phyloP scores from a whole-genome alignment of 1,284 basidiomycete genomes.

The Amylostereum chailletii region DNA sequence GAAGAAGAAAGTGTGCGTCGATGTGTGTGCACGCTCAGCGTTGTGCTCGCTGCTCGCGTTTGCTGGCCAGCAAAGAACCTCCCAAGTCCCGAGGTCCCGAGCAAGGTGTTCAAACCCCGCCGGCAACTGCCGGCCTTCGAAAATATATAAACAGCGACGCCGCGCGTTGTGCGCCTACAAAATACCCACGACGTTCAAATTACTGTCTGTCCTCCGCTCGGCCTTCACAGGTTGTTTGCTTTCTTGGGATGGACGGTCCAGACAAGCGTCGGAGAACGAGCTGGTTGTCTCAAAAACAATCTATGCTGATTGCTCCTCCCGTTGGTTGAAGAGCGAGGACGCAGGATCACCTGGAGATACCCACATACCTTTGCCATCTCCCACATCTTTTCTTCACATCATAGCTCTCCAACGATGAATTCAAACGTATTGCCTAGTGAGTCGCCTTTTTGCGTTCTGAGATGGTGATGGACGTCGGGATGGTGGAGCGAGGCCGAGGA shows the following conservation, averaged over 20 bases:
- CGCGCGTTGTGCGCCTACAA: neutral
- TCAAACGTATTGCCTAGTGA: slow-evolving; percentile 18
- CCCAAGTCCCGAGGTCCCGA: no score
- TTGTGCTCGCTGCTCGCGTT: no score
- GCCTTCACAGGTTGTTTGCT: slow-evolving; percentile 23
- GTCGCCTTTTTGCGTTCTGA: slow-evolving; percentile 16
- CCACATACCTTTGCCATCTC: slow-evolving; percentile 35
- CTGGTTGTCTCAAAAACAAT: slow-evolving; percentile 75
- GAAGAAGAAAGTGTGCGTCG: no score
- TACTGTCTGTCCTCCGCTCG: slow-evolving; percentile 58
- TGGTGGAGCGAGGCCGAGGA: slow-evolving; percentile 39
- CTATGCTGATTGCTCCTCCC: slow-evolving; percentile 83
- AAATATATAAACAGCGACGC: slow-evolving; percentile 11
- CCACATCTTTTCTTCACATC: slow-evolving; percentile 4
- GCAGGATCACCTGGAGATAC: slow-evolving; percentile 83
- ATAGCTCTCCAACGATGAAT: no score
- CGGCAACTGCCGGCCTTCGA: slow-evolving; percentile 15
- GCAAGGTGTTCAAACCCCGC: slow-evolving; percentile 10
- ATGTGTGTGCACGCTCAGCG: no score
- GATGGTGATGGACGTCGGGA: neutral
- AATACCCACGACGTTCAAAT: slow-evolving; percentile 57
- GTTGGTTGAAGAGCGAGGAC: slow-evolving; percentile 77
- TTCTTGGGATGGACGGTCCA: slow-evolving; percentile 67
- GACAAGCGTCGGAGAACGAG: slow-evolving; percentile 76
- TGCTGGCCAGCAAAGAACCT: no score